phyloP scores from a whole-genome alignment of 2,329 filamentous ascomycete species.

The Fusarium sublunatum region DNA sequence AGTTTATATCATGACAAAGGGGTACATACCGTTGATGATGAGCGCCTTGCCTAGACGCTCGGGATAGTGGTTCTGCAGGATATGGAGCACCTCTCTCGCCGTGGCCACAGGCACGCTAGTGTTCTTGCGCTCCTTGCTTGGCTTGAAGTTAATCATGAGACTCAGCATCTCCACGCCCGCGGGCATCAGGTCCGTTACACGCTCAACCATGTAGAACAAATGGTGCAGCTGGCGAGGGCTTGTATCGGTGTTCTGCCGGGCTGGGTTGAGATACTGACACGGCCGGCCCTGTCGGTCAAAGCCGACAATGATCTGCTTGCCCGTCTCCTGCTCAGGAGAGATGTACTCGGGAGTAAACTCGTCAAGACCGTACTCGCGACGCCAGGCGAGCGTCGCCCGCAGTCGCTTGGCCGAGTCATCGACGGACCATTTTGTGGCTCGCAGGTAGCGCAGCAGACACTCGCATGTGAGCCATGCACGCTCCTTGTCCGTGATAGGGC shows the following conservation, averaged over 20 bases:
- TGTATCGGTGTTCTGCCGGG: slow-evolving; percentile 90
- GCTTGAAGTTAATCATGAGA: slow-evolving; percentile 91
- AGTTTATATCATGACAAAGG: neutral
- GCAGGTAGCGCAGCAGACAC: slow-evolving; percentile 90
- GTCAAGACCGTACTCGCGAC: slow-evolving; percentile 87
- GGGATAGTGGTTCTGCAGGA: slow-evolving; percentile 95
- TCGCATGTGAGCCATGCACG: slow-evolving; percentile 92
- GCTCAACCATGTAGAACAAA: slow-evolving; percentile 94
- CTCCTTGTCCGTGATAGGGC: slow-evolving; percentile 80
- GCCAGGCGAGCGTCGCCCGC: slow-evolving; percentile 84
- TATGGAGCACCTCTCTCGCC: slow-evolving; percentile 85
- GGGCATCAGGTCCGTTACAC: slow-evolving; percentile 86
- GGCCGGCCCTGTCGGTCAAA: slow-evolving; percentile 88
- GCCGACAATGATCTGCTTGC: slow-evolving; percentile 90
- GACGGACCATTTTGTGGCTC: slow-evolving; percentile 90
- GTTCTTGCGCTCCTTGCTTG: slow-evolving; percentile 78
- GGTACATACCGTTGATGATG: slow-evolving; percentile 80
- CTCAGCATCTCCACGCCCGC: slow-evolving; percentile 87
- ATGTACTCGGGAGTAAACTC: slow-evolving; percentile 87
- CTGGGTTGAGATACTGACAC: slow-evolving; percentile 90
- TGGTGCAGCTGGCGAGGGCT: slow-evolving; percentile 91
- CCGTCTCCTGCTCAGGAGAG: slow-evolving; percentile 92
- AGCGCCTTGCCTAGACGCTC: slow-evolving; percentile 90
- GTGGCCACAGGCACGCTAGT: slow-evolving; percentile 77
- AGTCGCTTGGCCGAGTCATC: slow-evolving; percentile 82